Percentiles rank a stretch among this genome's conserved stretches.
phyloP scores from a whole-genome alignment of 345 rosid species.

The Syzygium jambos region DNA sequence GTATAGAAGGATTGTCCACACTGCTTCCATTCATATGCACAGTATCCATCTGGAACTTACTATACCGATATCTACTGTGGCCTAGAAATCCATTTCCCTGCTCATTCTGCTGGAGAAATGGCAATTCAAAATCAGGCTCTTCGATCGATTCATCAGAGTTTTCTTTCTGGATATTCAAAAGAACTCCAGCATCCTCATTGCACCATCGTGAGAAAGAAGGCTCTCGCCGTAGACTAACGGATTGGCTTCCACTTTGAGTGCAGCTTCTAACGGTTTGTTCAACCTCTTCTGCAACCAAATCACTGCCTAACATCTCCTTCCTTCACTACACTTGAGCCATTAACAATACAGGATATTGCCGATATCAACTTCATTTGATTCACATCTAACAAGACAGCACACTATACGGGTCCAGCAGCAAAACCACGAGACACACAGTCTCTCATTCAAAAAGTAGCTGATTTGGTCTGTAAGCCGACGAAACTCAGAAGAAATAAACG shows the following conservation, averaged over 20 bases:
- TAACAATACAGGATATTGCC: background rate
- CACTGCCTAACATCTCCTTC: conserved; percentile 27
- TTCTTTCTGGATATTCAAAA: conserved; percentile 6
- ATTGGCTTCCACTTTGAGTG: conserved; percentile 13
- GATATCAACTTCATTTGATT: background rate
- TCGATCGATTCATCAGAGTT: conserved; percentile 6
- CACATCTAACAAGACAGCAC: background rate
- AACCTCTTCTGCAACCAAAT: conserved; percentile 7
- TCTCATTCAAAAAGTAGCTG: background rate
- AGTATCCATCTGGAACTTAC: conserved; percentile 26
- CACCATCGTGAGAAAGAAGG: conserved; percentile 39
- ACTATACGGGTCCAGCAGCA: background rate
- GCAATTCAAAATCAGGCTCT: conserved; percentile 22
- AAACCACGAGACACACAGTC: background rate
- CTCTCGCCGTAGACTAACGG: conserved; percentile 18
- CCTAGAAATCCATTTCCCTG: conserved; percentile 16
- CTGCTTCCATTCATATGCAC: conserved; percentile 36
- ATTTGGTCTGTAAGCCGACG: background rate
- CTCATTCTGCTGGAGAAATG: conserved; percentile 14
- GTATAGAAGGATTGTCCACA: conserved; percentile 13
- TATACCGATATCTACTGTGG: conserved; percentile 5
- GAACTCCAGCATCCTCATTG: conserved; percentile 12
- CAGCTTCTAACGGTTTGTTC: conserved; percentile 1
- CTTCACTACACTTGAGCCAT: conserved; percentile 8
- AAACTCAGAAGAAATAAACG: background rate